Evolutionary conservation across 2,329 filamentous ascomycete genomes (phyloP), one percentile per base, ranked within the genome.

Genomic region (Plenodomus tracheiphilus): DNA sequence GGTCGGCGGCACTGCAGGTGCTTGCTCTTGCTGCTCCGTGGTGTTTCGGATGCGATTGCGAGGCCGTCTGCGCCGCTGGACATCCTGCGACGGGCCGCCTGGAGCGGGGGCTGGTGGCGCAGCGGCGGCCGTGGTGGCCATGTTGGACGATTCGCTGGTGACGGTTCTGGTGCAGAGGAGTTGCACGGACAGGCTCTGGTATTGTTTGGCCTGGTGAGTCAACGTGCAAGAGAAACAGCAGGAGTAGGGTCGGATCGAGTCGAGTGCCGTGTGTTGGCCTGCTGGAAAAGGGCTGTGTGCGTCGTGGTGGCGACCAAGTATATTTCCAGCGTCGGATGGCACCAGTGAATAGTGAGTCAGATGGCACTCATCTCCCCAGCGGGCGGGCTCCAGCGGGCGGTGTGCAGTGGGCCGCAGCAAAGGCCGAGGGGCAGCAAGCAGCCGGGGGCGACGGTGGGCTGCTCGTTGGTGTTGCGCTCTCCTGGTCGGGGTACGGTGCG

Each of bases 201-300:
- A 64, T 53, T 66, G 56, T 68, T 51, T 30, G 63, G 62, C 67
- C 61, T 61, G 61, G 18, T n/a, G n/a, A n/a, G n/a, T 51, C 46
- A 70, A 70, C 58, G 22, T 47, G 39, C 39, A 46, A 55, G 48
- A 41, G 49, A 62, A 57, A 46, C 25, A 53, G 41, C 50, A n/a
- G n/a, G n/a, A n/a, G n/a, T n/a, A n/a, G n/a, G n/a, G n/a, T n/a
- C n/a, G n/a, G n/a, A n/a, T n/a, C 38, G 22, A 39, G 35, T 34
- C 17, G 22, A 25, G 22, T 5, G 22, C 22, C 22, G 22, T 25
- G 35, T 17, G 16, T 22, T 36, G 28, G 18, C 36, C 38, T 13
- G 16, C 39, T 44, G n/a, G 22, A 17, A 22, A 20, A 18, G 28
- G 18, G 35, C 20, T 20, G 39, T 20, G 42, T n/a, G n/a, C n/a